phyloP scores from a whole-genome alignment of 768 basidiomycete genomes.

The Suillus placidus region DNA sequence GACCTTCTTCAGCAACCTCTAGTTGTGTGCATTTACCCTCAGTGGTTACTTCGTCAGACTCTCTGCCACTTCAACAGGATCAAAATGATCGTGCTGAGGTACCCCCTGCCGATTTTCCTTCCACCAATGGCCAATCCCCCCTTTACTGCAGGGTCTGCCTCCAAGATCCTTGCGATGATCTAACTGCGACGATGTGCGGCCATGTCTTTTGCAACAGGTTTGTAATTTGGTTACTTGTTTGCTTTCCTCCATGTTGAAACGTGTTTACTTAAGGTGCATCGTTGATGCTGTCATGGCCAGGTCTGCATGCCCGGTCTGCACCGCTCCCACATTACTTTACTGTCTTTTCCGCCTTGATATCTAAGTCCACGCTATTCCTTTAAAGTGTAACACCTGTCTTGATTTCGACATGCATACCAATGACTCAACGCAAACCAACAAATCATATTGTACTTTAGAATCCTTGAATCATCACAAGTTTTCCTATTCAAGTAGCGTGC shows the following conservation, averaged over 20 bases:
- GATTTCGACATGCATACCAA: background rate
- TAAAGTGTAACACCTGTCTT: background rate
- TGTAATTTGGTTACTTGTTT: conserved; percentile 20
- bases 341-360: conserved; percentile 59
- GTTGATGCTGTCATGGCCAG: conserved; percentile 48
- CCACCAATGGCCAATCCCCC: conserved; percentile 13
- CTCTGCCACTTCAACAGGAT: conserved; percentile 12
- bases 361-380: conserved; percentile 1
- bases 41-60: conserved; percentile 25
- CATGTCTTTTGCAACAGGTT: conserved; percentile 64
- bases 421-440: background rate
- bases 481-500: background rate
- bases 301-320: conserved; percentile 55
- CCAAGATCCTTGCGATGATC: conserved; percentile 50
- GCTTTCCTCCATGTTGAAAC: conserved; percentile 9
- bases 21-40: conserved; percentile 27
- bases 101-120: background rate
- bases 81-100: conserved; percentile 2
- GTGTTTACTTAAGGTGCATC: conserved; percentile 49
- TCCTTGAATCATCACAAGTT: conserved; percentile 3
- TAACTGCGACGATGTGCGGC: conserved; percentile 63
- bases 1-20: conserved; percentile 19
- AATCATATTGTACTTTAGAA: conserved; percentile 5
- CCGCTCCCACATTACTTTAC: conserved; percentile 52
- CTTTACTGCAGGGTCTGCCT: conserved; percentile 56